Percentiles rank a stretch among this genome's conserved stretches.
Evolutionary conservation across 2,329 filamentous ascomycete species (phyloP).

Genomic region (Fusarium solani-melongenae): DNA sequence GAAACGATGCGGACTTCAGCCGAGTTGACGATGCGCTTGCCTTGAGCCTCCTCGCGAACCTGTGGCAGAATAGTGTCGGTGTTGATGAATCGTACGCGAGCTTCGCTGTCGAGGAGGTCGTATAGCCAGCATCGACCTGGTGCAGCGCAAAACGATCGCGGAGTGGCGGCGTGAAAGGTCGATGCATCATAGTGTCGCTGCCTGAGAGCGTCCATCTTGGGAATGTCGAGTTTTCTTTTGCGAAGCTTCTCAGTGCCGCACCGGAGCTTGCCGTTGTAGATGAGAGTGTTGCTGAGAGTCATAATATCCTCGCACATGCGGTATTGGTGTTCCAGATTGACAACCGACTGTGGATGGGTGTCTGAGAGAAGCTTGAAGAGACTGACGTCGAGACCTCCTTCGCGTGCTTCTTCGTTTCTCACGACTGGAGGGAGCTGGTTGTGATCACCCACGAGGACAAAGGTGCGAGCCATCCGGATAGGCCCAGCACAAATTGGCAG

Average conservation of each 20-base stretch:
- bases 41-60: constrained; percentile 78
- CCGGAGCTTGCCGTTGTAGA: constrained; percentile 90
- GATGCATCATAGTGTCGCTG: constrained; percentile 68
- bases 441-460: constrained; percentile 96
- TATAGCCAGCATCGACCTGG: constrained; percentile 78
- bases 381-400: constrained; percentile 89
- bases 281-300: constrained; percentile 90
- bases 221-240: constrained; percentile 73
- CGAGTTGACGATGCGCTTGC: constrained; percentile 88
- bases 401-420: constrained; percentile 87
- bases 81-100: constrained; percentile 88
- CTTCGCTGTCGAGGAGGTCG: constrained; percentile 74
- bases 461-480: constrained; percentile 90
- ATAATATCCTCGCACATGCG: constrained; percentile 99
- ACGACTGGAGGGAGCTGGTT: constrained; percentile 95
- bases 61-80: constrained; percentile 78
- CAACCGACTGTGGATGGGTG: constrained; percentile 85
- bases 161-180: constrained; percentile 54
- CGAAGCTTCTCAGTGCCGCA: constrained; percentile 86
- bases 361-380: constrained; percentile 95
- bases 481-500: constrained; percentile 94
- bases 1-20: constrained; percentile 82
- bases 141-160: constrained; percentile 67
- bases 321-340: constrained; percentile 94
- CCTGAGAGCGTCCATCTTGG: constrained; percentile 70